Evolutionary conservation across 2,329 filamentous ascomycete species (phyloP).

Genomic region (Chalaropsis thielavioides): DNA sequence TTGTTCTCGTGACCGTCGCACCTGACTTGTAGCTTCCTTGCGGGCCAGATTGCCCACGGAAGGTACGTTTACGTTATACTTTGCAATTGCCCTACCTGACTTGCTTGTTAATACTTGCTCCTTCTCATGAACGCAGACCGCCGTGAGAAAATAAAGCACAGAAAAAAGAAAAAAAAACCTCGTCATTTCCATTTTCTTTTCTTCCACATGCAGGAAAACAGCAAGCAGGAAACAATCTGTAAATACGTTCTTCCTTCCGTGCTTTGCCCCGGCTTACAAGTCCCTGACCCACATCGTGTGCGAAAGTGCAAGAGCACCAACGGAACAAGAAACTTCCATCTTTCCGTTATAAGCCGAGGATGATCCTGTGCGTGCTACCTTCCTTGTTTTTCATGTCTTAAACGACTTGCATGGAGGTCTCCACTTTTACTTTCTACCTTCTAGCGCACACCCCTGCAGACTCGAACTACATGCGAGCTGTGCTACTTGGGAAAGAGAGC

Average conservation of each 20-base stretch:
- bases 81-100: not conserved
- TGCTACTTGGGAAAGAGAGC: not conserved
- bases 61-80: not conserved
- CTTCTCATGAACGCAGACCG: not conserved
- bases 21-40: slow-evolving; percentile 2
- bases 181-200: not conserved
- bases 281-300: not conserved
- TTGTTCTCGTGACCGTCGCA: slow-evolving; percentile 4
- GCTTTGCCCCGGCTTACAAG: not conserved
- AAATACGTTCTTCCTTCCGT: not conserved
- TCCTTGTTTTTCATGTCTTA: not conserved
- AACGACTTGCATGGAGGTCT: not conserved
- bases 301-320: not conserved
- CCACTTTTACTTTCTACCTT: slow-evolving; percentile 1
- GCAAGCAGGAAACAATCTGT: not conserved
- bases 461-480: not conserved
- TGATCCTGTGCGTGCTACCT: slow-evolving; percentile 1
- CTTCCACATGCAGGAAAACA: not conserved
- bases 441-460: not conserved
- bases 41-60: not conserved
- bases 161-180: not conserved
- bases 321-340: slow-evolving; percentile 8
- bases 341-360: slow-evolving; percentile 5
- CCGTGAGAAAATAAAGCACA: not conserved
- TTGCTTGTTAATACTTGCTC: not conserved